Evolutionary conservation across 345 rosid species (phyloP), one percentile per base, ranked within the genome.

Genomic region (Brassica rapa): DNA sequence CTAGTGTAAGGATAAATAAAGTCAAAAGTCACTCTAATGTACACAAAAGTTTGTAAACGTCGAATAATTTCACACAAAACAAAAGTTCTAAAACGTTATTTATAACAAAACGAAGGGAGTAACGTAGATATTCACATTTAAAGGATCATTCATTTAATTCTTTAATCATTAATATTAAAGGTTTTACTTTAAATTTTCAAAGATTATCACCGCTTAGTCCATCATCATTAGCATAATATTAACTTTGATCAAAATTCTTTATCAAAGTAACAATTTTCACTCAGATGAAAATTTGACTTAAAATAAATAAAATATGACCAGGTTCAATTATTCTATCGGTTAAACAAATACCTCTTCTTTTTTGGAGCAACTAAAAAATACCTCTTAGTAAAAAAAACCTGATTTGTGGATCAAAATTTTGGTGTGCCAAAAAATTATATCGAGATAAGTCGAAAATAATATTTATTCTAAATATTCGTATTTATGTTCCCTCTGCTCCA

Each of bases 151-250:
- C n/a, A 46, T 62, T 51, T 16, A 53, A 68, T 27, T 75, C 70
- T 53, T 62, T 73, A 80, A 80, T 73, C 66, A 73, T 62, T 62
- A 73, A 79, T 35, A 68, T 8, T 12, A 80, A 80, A 80, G 74
- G 19, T 74, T 3, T 73, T 41, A 46, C 75, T 74, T 80, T 49
- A 3, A 43, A 3, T 0, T 14, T 49, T 80, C 15, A 62, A 62
- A 19, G 62, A 55, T 14, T 53, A 80, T 39, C 64, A 68, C 66
- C 67, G 74, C 61, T 30, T 74, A 62, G 68, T 55, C 49, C 79
- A 74, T 74, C 75, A 74, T 74, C 75, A 74, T 74, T 74, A 74
- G 29, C 29, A 63, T 75, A 63, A 74, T 74, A 74, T 37, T 63
- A 74, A 55, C 75, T 27, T 74, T 80, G 71, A 69, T 74, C 39